These are phyloP conservation scores for Mortierella sp. DNA, from an alignment of 371 early-diverging fungal species.

Conservation along the genomic window DNA sequence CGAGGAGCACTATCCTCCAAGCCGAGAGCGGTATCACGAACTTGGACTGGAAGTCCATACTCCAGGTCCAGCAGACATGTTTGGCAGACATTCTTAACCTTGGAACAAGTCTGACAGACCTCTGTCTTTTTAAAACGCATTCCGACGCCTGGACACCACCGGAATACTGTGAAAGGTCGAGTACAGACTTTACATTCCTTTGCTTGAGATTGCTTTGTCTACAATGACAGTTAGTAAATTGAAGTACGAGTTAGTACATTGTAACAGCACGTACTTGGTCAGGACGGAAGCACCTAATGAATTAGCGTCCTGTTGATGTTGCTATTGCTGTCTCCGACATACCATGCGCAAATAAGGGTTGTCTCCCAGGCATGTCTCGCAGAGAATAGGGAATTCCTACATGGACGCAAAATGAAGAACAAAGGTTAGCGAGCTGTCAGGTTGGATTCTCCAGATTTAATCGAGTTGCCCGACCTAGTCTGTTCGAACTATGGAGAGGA, in stretches of 20 bases:
- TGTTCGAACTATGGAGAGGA: not conserved
- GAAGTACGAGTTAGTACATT: not conserved
- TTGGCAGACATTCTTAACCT: slow-evolving; percentile 98
- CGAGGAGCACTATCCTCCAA: slow-evolving; percentile 82
- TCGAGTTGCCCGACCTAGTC: not conserved
- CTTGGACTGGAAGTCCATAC: slow-evolving; percentile 94
- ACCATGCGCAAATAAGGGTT: slow-evolving; percentile 99
- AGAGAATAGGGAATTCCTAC: slow-evolving; percentile 89
- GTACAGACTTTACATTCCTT: slow-evolving; percentile 96
- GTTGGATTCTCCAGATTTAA: not conserved
- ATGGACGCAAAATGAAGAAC: not conserved
- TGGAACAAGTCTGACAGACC: slow-evolving; percentile 97
- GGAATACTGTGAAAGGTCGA: slow-evolving; percentile 96
- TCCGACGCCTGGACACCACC: slow-evolving; percentile 95
- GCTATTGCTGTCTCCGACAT: slow-evolving; percentile 23
- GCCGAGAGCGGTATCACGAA: slow-evolving; percentile 89
- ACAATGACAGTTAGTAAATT: slow-evolving; percentile 2
- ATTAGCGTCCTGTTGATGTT: not conserved
- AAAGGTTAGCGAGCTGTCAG: not conserved
- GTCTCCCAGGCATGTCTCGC: slow-evolving; percentile 97
- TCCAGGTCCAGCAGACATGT: slow-evolving; percentile 96
- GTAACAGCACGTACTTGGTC: not conserved
- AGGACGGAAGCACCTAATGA: not conserved
- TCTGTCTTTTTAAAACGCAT: slow-evolving; percentile 98
- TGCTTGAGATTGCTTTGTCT: slow-evolving; percentile 86